These are phyloP conservation scores for Pseudozyma tsukubaensis DNA, from an alignment of 1,284 basidiomycete genomes.

Conservation along the genomic window DNA sequence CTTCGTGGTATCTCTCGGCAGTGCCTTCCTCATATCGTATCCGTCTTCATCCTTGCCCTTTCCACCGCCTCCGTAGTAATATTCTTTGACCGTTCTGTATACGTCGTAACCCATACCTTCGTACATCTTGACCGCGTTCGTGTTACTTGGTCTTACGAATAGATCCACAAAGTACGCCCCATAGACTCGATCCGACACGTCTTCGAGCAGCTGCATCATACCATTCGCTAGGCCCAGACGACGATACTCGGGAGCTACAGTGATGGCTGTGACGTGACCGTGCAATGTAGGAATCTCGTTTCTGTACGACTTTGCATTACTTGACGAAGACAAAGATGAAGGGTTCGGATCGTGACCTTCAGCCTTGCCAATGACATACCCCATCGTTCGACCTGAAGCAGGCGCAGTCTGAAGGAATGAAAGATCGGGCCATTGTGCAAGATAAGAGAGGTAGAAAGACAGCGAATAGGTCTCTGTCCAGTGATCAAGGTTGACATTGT, in stretches of 20 bases:
- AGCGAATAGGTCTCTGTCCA: slow-evolving; percentile 94
- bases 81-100: slow-evolving; percentile 83
- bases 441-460: slow-evolving; percentile 85
- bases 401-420: slow-evolving; percentile 83
- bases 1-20: slow-evolving; percentile 55
- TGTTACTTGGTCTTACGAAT: slow-evolving; percentile 81
- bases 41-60: slow-evolving; percentile 80
- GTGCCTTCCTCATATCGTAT: slow-evolving; percentile 81
- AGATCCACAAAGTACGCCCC: slow-evolving; percentile 87
- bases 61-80: slow-evolving; percentile 82
- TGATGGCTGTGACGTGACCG: slow-evolving; percentile 85
- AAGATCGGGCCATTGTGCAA: slow-evolving; percentile 88
- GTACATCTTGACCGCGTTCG: slow-evolving; percentile 79
- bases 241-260: slow-evolving; percentile 90
- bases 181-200: slow-evolving; percentile 75
- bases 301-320: not conserved
- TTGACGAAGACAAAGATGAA: slow-evolving; percentile 5
- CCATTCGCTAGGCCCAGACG: slow-evolving; percentile 82
- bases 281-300: slow-evolving; percentile 52
- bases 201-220: slow-evolving; percentile 84
- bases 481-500: slow-evolving; percentile 90
- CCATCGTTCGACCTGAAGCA: slow-evolving; percentile 43
- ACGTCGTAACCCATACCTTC: slow-evolving; percentile 87
- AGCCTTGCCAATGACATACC: slow-evolving; percentile 62
- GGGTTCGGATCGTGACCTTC: slow-evolving; percentile 54